Evolutionary conservation across 768 basidiomycete species (phyloP).

Genomic region (Lactarius indigo): DNA sequence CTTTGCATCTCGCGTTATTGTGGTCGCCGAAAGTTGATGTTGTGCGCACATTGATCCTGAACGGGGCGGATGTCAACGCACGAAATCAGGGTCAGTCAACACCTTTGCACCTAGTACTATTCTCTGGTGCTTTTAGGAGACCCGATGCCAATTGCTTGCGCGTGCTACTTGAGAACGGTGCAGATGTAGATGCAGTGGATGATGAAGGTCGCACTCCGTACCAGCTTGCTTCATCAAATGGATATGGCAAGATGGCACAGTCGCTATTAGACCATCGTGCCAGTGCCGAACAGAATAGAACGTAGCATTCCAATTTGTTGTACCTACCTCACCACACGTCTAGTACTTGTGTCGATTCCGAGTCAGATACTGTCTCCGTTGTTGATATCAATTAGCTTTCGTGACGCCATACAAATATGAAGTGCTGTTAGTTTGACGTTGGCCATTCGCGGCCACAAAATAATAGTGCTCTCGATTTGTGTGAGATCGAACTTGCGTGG

Average conservation of each 20-base stretch:
- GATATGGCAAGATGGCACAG: background rate
- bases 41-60: background rate
- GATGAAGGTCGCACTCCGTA: background rate
- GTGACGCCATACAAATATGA: background rate
- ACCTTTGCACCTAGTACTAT: background rate
- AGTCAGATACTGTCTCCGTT: background rate
- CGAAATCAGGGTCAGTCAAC: background rate
- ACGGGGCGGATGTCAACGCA: background rate
- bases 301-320: background rate
- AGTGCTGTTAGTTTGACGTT: no score
- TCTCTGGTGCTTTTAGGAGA: no score
- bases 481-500: no score
- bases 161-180: background rate
- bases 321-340: no score
- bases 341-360: no score
- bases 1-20: no score
- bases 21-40: no score
- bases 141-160: background rate
- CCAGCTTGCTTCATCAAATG: background rate
- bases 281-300: background rate
- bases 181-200: background rate
- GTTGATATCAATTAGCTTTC: background rate
- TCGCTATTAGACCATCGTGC: background rate
- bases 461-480: background rate
- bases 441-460: no score